These are phyloP conservation scores for Cystodermella granulosa DNA, from an alignment of 1,284 basidiomycete genomes.

Conservation along the genomic window DNA sequence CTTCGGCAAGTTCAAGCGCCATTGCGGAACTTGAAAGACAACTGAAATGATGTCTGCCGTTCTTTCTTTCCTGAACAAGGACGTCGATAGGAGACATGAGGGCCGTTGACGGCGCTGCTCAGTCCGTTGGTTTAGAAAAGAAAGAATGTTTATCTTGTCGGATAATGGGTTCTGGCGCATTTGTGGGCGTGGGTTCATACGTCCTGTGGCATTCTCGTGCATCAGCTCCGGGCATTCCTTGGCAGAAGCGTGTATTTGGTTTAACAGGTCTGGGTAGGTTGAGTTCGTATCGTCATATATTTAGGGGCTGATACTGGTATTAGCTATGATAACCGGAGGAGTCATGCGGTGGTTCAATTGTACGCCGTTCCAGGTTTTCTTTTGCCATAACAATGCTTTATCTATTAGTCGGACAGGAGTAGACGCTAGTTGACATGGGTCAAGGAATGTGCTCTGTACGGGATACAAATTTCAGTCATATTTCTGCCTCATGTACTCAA, in stretches of 20 bases:
- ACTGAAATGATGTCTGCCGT: too few relatives aligned
- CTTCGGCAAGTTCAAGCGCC: too few relatives aligned
- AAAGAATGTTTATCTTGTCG: constrained; percentile 51
- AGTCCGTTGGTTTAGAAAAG: constrained; percentile 9
- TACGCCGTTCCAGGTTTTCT: not conserved
- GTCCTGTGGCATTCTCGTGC: constrained; percentile 48
- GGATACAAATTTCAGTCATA: not conserved
- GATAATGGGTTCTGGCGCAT: constrained; percentile 47
- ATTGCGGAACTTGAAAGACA: too few relatives aligned
- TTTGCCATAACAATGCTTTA: not conserved
- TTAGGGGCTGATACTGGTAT: constrained; percentile 1
- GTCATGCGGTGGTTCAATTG: constrained; percentile 37
- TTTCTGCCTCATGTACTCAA: constrained; percentile 21
- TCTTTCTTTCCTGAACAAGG: too few relatives aligned
- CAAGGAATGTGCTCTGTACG: too few relatives aligned
- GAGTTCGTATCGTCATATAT: not conserved
- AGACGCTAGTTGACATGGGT: not conserved
- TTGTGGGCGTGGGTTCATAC: constrained; percentile 48
- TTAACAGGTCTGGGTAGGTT: constrained; percentile 49
- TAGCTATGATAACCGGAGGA: constrained; percentile 38
- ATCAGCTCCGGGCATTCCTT: constrained; percentile 43
- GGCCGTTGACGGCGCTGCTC: constrained; percentile 8
- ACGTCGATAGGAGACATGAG: too few relatives aligned
- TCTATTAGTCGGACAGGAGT: not conserved
- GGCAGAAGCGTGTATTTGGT: constrained; percentile 46